These are phyloP conservation scores for Tetrapisispora iriomotensis DNA, from an alignment of 805 yeast species.

Conservation along the genomic window DNA sequence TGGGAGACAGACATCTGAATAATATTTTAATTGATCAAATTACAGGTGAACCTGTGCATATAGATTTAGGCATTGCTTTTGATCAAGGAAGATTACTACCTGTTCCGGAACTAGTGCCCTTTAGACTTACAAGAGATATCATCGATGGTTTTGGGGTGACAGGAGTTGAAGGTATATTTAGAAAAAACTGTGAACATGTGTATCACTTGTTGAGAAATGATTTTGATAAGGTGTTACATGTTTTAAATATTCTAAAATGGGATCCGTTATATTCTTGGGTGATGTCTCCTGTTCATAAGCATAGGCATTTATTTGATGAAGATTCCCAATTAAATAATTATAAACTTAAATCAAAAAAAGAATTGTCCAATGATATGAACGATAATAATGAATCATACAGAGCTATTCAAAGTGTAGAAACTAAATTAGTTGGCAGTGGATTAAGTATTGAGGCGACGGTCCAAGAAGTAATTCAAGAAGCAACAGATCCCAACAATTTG, in stretches of 20 bases:
- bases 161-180: slow-evolving; percentile 74
- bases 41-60: slow-evolving; percentile 92
- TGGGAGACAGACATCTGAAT: slow-evolving; percentile 93
- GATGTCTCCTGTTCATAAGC: slow-evolving; percentile 60
- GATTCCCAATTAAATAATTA: slow-evolving; percentile 10
- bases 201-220: slow-evolving; percentile 57
- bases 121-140: slow-evolving; percentile 79
- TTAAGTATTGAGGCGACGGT: slow-evolving; percentile 79
- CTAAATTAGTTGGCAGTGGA: slow-evolving; percentile 55
- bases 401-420: slow-evolving; percentile 64
- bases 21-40: slow-evolving; percentile 70
- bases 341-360: slow-evolving; percentile 1
- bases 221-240: slow-evolving; percentile 61
- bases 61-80: slow-evolving; percentile 92
- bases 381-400: slow-evolving; percentile 57
- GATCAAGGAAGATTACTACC: slow-evolving; percentile 83
- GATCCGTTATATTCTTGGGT: slow-evolving; percentile 94
- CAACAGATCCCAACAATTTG: slow-evolving; percentile 56
- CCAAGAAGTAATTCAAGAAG: slow-evolving; percentile 68
- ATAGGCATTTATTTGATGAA: slow-evolving; percentile 28
- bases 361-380: background rate
- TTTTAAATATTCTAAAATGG: slow-evolving; percentile 76
- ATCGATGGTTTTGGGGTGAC: slow-evolving; percentile 88
- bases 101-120: slow-evolving; percentile 90
- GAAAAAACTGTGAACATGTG: slow-evolving; percentile 62